Evolutionary conservation across 2,329 filamentous ascomycete genomes (phyloP), one percentile per base, ranked within the genome.

Genomic region (Aspergillus jensenii): DNA sequence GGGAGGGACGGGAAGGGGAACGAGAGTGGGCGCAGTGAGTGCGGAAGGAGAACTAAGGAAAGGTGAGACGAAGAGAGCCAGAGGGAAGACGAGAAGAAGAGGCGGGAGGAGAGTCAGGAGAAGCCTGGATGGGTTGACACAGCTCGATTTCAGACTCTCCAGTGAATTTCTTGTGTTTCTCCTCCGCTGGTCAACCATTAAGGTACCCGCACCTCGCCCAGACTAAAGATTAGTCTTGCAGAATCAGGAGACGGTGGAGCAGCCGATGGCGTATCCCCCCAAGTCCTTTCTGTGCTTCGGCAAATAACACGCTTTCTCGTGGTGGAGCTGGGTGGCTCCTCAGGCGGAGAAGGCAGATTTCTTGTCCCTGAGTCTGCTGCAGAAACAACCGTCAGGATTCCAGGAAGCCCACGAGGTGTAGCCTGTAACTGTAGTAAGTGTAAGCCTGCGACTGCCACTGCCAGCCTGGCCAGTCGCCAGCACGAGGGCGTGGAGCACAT

Each of bases 231-330:
- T 54, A 54, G 56, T 54, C 56, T 44, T 58, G 56, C 56, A 58
- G 56, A 55, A 58, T 58, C 56, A 55, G 56, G 56, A 58, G 56
- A 58, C 40, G 44, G 56, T 58, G 56, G 56, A 55, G 56, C 46
- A 51, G n/a, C 35, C 9, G 46, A 45, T 54, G 40, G 56, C 50
- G 56, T 54, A 50, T 44, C 12, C 43, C 27, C 9, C 27, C 9
- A 21, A 21, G 27, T 31, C 27, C 27, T 11, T 57, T 44, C 19
- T 27, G 48, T 19, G 48, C 14, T 15, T 37, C 25, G 45, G 25
- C 56, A 58, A 58, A 58, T 58, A 41, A 46, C 17, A 51, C 7
- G 27, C n/a, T 40, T 8, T 25, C 21, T 14, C 45, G 17, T 4
- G n/a, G 55, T 56, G 55, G 55, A 52, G 47, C 19, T 23, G 25